Percentiles rank a stretch among this genome's conserved stretches.
Conservation (phyloP, 495 filamentous ascomycete genomes). For the Lasiosphaeris hirsuta region DNA sequence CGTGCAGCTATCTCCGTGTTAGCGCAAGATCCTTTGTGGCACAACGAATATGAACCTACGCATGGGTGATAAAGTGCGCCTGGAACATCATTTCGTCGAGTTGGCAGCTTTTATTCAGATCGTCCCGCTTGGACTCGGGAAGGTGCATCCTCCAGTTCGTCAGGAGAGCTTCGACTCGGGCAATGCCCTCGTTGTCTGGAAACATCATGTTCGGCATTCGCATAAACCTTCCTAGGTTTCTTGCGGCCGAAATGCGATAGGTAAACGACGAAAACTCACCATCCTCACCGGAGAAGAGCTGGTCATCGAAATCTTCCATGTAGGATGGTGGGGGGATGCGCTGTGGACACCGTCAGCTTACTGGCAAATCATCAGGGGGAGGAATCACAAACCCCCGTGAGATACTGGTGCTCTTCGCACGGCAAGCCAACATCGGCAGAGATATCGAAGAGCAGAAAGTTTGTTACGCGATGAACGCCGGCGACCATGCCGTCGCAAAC, state of each 20-base stretch:
- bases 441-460: slow-evolving; percentile 56
- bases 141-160: slow-evolving; percentile 82
- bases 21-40: background rate
- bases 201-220: slow-evolving; percentile 45
- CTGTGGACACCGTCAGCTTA: slow-evolving; percentile 34
- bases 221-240: slow-evolving; percentile 74
- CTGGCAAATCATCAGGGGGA: background rate
- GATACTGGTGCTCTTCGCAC: slow-evolving; percentile 72
- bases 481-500: slow-evolving; percentile 69
- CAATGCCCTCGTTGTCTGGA: slow-evolving; percentile 43
- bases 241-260: slow-evolving; percentile 70
- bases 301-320: slow-evolving; percentile 68
- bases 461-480: slow-evolving; percentile 54
- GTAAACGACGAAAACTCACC: slow-evolving; percentile 73
- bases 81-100: slow-evolving; percentile 92
- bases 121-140: slow-evolving; percentile 68
- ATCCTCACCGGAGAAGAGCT: slow-evolving; percentile 59
- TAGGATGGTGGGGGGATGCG: slow-evolving; percentile 58
- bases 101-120: slow-evolving; percentile 62
- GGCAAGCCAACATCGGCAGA: slow-evolving; percentile 62
- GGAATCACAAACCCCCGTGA: slow-evolving; percentile 52
- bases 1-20: slow-evolving; percentile 36
- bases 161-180: slow-evolving; percentile 67
- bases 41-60: slow-evolving; percentile 35
- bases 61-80: slow-evolving; percentile 77